Percentiles rank a stretch among this genome's conserved stretches.
Evolutionary conservation across 1,284 basidiomycete genomes (phyloP).

Genomic region (Golubevia pallescens): DNA sequence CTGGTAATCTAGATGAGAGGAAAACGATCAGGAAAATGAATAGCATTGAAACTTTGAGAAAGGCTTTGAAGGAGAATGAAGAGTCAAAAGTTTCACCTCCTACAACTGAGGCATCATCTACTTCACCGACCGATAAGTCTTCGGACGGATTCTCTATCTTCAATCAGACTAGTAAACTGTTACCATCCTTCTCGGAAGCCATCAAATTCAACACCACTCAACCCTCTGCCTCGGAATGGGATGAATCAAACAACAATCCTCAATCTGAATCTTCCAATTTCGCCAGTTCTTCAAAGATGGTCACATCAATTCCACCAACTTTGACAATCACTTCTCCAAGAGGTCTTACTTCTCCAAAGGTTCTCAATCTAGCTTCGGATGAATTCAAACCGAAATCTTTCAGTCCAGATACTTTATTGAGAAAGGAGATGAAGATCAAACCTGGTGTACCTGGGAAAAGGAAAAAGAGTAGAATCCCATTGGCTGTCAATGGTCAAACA

Average conservation of each 20-base stretch:
- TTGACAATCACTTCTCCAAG: slow-evolving; percentile 30
- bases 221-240: too few species aligned
- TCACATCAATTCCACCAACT: slow-evolving; percentile 18
- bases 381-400: slow-evolving; percentile 32
- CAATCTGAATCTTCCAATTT: neutral
- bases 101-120: too few species aligned
- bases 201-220: neutral
- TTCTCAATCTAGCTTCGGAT: slow-evolving; percentile 17
- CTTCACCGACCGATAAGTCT: too few species aligned
- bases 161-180: too few species aligned
- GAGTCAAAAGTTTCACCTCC: too few species aligned
- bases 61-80: slow-evolving; percentile 17
- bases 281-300: too few species aligned
- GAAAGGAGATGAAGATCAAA: neutral
- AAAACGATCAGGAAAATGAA: slow-evolving; percentile 23
- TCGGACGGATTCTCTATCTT: too few species aligned
- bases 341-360: slow-evolving; percentile 30
- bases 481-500: too few species aligned
- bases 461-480: neutral
- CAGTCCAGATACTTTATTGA: slow-evolving; percentile 12
- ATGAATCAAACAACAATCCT: neutral
- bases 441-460: neutral
- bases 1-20: neutral
- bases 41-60: slow-evolving; percentile 30
- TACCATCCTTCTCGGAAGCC: too few species aligned